These are phyloP conservation scores for Ramaria sp. DNA, from an alignment of 768 basidiomycete genomes.

Conservation along the genomic window DNA sequence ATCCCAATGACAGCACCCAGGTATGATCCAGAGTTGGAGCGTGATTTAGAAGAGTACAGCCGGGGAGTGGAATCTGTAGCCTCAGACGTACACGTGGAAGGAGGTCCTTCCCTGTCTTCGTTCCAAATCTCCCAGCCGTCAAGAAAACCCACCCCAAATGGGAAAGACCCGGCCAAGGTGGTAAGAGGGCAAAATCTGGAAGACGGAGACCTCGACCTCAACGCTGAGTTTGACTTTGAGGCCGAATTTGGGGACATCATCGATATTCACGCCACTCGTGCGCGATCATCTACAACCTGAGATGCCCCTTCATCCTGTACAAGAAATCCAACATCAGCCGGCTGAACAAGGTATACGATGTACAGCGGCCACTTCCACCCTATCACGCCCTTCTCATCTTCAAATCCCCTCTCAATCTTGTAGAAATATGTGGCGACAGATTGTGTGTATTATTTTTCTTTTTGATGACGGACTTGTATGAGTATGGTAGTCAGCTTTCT, in stretches of 20 bases:
- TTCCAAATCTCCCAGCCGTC: background rate
- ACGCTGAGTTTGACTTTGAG: constrained; percentile 2
- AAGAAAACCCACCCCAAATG: no score
- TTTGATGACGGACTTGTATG: background rate
- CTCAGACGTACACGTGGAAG: background rate
- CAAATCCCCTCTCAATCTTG: background rate
- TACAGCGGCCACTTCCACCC: background rate
- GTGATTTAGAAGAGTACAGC: constrained; percentile 5
- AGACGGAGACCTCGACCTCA: background rate
- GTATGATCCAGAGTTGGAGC: constrained; percentile 6
- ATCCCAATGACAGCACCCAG: background rate
- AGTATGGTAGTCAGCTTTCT: background rate
- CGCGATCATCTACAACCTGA: background rate
- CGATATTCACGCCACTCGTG: background rate
- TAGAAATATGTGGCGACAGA: background rate
- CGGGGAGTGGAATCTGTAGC: background rate
- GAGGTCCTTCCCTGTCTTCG: background rate
- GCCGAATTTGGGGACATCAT: constrained; percentile 8
- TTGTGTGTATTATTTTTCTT: background rate
- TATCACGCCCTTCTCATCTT: background rate
- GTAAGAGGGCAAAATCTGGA: background rate
- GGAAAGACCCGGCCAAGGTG: background rate
- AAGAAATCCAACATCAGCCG: background rate
- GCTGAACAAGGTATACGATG: background rate
- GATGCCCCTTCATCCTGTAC: background rate